A percentile compares a stretch with the other conserved stretches of the same genome.
Conservation (phyloP, 2,329 filamentous ascomycete species). For the Trichoderma pleuroti region DNA sequence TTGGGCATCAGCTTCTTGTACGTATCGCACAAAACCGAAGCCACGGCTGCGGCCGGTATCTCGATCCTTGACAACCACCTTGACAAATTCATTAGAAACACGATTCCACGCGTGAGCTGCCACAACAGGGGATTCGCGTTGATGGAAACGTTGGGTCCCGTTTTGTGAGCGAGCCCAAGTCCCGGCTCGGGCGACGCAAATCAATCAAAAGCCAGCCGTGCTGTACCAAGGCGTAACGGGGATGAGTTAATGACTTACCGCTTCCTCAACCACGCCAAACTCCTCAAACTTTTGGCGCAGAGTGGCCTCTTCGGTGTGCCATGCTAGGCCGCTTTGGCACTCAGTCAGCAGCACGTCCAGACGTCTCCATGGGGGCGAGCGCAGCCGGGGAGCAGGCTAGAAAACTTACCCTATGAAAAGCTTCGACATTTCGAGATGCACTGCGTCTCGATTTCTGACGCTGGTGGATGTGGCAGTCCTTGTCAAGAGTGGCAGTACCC, state of each 20-base stretch:
- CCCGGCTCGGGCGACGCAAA: not conserved
- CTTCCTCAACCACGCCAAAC: slow-evolving; percentile 89
- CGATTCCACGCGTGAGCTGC: slow-evolving; percentile 19
- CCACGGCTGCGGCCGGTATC: slow-evolving; percentile 95
- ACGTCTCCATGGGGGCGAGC: not conserved
- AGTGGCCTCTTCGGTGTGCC: slow-evolving; percentile 91
- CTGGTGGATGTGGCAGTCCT: slow-evolving; percentile 15
- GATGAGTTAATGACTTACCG: slow-evolving; percentile 59
- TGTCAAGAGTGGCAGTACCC: slow-evolving; percentile 15
- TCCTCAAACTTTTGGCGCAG: slow-evolving; percentile 89
- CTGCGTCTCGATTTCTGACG: slow-evolving; percentile 4
- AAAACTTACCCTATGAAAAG: slow-evolving; percentile 82
- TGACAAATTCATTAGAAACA: slow-evolving; percentile 24
- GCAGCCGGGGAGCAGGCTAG: not conserved
- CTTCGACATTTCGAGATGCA: slow-evolving; percentile 68
- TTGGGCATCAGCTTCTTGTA: slow-evolving; percentile 71
- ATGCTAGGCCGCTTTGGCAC: slow-evolving; percentile 77
- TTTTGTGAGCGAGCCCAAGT: not conserved
- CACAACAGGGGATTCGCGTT: not conserved
- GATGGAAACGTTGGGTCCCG: not conserved
- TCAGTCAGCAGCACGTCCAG: slow-evolving; percentile 24
- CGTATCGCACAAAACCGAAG: slow-evolving; percentile 93
- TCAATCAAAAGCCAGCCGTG: slow-evolving; percentile 8
- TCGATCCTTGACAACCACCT: slow-evolving; percentile 98
- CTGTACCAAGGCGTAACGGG: not conserved